These are phyloP conservation scores for Saccharomycopsis hybrid DNA, from an alignment of 1,139 yeast genomes.

Conservation along the genomic window DNA sequence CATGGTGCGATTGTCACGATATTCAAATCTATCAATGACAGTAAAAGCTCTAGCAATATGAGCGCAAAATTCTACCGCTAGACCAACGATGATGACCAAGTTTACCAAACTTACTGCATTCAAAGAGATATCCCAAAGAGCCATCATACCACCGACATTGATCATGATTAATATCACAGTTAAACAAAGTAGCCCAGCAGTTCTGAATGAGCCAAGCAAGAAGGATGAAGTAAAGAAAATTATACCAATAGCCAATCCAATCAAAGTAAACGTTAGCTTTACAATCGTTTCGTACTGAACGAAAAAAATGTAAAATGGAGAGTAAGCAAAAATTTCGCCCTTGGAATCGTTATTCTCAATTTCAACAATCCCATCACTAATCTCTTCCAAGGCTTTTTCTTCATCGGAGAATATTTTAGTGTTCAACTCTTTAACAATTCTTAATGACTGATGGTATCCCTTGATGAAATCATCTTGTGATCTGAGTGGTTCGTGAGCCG, in stretches of 20 bases:
- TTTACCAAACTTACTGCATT: slow-evolving; percentile 90
- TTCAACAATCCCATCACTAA: background rate
- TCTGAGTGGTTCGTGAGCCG: slow-evolving; percentile 73
- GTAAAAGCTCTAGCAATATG: slow-evolving; percentile 80
- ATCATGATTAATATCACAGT: slow-evolving; percentile 62
- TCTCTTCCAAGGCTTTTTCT: background rate
- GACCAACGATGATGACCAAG: slow-evolving; percentile 80
- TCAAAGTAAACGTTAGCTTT: slow-evolving; percentile 46
- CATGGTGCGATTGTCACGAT: slow-evolving; percentile 12
- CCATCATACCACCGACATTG: slow-evolving; percentile 77
- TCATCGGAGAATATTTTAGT: slow-evolving; percentile 12
- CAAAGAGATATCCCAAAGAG: slow-evolving; percentile 64
- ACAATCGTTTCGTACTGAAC: slow-evolving; percentile 76
- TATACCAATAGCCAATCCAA: slow-evolving; percentile 49
- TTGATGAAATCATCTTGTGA: slow-evolving; percentile 80
- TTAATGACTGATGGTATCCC: slow-evolving; percentile 69
- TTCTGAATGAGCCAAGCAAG: slow-evolving; percentile 59
- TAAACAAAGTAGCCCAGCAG: slow-evolving; percentile 49
- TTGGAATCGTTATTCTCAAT: slow-evolving; percentile 27
- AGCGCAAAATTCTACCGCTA: slow-evolving; percentile 88
- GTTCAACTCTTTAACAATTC: slow-evolving; percentile 58
- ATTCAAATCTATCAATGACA: slow-evolving; percentile 29
- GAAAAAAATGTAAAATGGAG: slow-evolving; percentile 87
- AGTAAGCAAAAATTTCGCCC: slow-evolving; percentile 76
- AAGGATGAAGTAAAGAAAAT: slow-evolving; percentile 50